Conservation (phyloP, 768 basidiomycete species). For the Tylopilus felleus region DNA sequence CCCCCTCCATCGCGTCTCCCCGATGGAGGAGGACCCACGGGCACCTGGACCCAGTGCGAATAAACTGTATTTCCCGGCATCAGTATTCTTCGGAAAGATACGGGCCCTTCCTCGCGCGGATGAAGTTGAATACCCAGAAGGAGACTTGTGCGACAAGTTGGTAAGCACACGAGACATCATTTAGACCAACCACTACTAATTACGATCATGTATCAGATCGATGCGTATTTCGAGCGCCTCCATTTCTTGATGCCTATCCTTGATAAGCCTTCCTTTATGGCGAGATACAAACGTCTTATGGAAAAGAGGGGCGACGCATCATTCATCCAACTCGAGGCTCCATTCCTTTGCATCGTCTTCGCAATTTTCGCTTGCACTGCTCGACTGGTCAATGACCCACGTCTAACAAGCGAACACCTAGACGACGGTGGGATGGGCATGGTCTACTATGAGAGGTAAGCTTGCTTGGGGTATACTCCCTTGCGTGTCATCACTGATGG, state of each 20-base stretch:
- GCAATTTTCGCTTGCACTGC: conserved; percentile 91
- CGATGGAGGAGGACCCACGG: conserved; percentile 79
- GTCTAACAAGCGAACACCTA: conserved; percentile 53
- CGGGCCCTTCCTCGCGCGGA: conserved; percentile 78
- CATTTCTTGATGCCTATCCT: conserved; percentile 88
- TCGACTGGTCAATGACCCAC: conserved; percentile 70
- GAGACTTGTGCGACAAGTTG: conserved; percentile 83
- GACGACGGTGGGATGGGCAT: conserved; percentile 87
- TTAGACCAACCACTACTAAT: conserved; percentile 18
- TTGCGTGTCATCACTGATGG: not conserved
- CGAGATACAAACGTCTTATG: conserved; percentile 72
- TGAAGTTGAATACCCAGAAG: conserved; percentile 83
- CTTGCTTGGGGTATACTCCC: conserved; percentile 3
- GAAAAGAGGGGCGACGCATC: conserved; percentile 53
- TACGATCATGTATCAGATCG: conserved; percentile 50
- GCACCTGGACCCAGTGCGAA: conserved; percentile 78
- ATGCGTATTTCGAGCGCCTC: conserved; percentile 82
- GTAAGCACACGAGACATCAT: conserved; percentile 42
- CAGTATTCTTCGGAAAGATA: conserved; percentile 84
- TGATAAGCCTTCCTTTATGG: conserved; percentile 80
- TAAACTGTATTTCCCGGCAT: conserved; percentile 84
- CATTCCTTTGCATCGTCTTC: conserved; percentile 80
- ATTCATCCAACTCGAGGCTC: conserved; percentile 57
- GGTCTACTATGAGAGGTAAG: conserved; percentile 85
- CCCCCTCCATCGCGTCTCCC: conserved; percentile 73